These are phyloP conservation scores for Asterophora lycoperdoides DNA, from an alignment of 768 basidiomycete species.

Conservation along the genomic window DNA sequence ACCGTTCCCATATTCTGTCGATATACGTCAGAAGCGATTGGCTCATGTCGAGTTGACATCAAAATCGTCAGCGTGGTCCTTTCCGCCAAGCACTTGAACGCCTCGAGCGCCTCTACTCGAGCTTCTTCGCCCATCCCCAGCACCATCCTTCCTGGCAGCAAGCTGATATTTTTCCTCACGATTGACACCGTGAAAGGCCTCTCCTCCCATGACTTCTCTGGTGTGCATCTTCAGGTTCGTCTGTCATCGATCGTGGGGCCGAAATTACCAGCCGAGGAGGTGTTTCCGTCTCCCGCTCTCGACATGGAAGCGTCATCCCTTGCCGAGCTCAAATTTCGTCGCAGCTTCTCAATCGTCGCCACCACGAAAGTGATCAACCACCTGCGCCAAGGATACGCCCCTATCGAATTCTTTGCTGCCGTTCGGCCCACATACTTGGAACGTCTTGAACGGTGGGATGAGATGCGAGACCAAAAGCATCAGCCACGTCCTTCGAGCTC, in stretches of 20 bases:
- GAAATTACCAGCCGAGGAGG: conserved; percentile 67
- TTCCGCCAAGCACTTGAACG: conserved; percentile 53
- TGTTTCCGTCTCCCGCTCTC: conserved; percentile 70
- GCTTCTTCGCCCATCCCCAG: conserved; percentile 72
- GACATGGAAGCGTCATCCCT: conserved; percentile 70
- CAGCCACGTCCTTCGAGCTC: conserved; percentile 32
- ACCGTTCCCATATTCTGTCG: conserved; percentile 88
- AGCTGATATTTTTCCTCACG: conserved; percentile 78
- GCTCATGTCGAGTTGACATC: conserved; percentile 85
- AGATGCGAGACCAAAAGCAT: conserved; percentile 74
- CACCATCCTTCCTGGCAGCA: conserved; percentile 67
- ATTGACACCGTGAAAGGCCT: conserved; percentile 88
- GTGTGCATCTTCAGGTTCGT: conserved; percentile 83
- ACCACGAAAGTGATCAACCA: conserved; percentile 70
- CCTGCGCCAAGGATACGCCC: conserved; percentile 72
- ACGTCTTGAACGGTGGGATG: conserved; percentile 90
- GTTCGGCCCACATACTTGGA: conserved; percentile 81
- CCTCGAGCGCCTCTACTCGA: conserved; percentile 65
- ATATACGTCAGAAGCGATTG: conserved; percentile 93
- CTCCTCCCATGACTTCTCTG: conserved; percentile 84
- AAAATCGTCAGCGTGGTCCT: conserved; percentile 70
- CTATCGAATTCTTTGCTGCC: conserved; percentile 87
- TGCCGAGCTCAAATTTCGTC: conserved; percentile 80
- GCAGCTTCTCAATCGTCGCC: conserved; percentile 74
- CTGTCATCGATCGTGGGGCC: conserved; percentile 83